Base-by-base conservation (phyloP, 1,139 yeast species). In the Geotrichum phurueaensis region DNA sequence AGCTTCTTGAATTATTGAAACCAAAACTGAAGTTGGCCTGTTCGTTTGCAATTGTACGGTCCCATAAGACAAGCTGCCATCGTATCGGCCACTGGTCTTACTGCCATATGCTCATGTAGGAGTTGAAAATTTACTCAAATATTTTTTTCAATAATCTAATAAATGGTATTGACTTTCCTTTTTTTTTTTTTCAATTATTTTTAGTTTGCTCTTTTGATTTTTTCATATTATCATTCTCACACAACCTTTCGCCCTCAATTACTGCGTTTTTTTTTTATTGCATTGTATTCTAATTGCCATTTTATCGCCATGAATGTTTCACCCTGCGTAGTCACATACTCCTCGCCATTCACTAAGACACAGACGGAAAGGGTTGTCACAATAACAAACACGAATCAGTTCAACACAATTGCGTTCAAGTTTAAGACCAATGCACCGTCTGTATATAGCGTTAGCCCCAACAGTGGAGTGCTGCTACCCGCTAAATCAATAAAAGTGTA, bases 371-470 rank as follows among this genome's bases (percentile, higher is more conserved):
- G 81, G 66, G 82, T 90, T 71, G 78, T 81, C 18, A 59, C 83
- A 92, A 69, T 79, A 82, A 63, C 92, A 92, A 77, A 81, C 83
- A 61, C 76, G 89, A 25, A 73, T 77, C 47, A 76, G 76, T 58
- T 77, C 84, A 47, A 81, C 47, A 39, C 47, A 39, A n/a, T 87
- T 57, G 97, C 97, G 39, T 94, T 90, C 80, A 94, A 94, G 78
- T 97, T 94, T 71, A 94, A 94, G 77, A 94, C 99, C 57, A 94
- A 99, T 13, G 97, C 98, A n/a, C 99, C 99, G 63, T 91, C 89
- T 75, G 81, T 90, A 73, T 89, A 91, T 79, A 89, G 97, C 75
- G 98, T 92, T 60, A 86, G 97, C 76, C 98, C 98, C 63, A 92
- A 92, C 43, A 31, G 45, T 53, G 47, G 33, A 5, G 39, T 39